These are phyloP conservation scores for Hordeum vulgare DNA, from an alignment of 176 grass and related monocot species.

Conservation along the genomic window DNA sequence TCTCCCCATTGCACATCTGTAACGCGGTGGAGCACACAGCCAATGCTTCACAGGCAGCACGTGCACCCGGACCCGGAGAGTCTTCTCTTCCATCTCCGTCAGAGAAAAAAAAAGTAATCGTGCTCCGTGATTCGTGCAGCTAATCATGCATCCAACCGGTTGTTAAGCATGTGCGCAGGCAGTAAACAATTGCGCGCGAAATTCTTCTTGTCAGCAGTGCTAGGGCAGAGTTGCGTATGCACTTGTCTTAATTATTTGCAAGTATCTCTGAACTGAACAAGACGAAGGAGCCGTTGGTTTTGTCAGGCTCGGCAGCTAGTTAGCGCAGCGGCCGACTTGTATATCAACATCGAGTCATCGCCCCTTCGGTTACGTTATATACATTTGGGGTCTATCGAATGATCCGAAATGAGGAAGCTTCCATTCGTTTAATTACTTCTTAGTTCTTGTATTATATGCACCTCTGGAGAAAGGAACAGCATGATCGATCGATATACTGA, in stretches of 20 bases:
- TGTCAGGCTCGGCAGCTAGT: not conserved
- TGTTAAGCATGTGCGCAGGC: not conserved
- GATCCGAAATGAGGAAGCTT: not conserved
- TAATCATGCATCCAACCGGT: not conserved
- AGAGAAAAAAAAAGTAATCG: not conserved
- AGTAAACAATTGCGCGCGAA: not conserved
- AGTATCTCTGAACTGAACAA: not conserved
- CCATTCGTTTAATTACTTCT: not conserved
- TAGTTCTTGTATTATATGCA: too few relatives aligned
- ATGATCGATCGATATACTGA: not conserved
- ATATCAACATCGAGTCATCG: not conserved
- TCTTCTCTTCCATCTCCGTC: not conserved
- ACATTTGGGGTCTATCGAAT: not conserved
- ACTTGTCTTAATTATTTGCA: not conserved
- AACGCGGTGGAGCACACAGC: not conserved
- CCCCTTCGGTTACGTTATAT: too few relatives aligned
- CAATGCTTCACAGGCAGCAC: slow-evolving; percentile 2
- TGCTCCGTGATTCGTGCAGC: slow-evolving; percentile 2
- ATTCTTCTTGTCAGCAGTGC: not conserved
- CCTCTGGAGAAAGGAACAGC: not conserved
- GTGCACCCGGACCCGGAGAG: slow-evolving; percentile 16
- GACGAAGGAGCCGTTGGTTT: not conserved
- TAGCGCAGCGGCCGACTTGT: not conserved
- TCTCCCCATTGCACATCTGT: not conserved
- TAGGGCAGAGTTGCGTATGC: not conserved